Percentiles rank a stretch among this genome's conserved stretches.
Conservation (phyloP, 2,329 filamentous ascomycete genomes). For the Cordyceps tenuipes region DNA sequence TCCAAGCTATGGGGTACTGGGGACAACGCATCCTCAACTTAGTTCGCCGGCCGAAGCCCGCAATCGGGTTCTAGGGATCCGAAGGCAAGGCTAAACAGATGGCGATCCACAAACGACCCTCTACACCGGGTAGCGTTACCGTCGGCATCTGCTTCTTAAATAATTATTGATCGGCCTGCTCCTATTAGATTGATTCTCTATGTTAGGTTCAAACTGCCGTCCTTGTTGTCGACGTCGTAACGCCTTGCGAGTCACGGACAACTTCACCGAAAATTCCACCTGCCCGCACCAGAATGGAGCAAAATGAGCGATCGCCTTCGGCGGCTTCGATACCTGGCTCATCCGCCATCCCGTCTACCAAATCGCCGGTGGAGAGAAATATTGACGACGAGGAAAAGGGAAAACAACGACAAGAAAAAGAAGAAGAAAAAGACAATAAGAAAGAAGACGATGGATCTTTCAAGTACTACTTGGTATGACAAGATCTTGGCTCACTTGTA, state of each 20-base stretch:
- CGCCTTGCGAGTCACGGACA: neutral
- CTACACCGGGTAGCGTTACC: neutral
- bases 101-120: neutral
- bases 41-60: neutral
- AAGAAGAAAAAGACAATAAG: neutral
- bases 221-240: neutral
- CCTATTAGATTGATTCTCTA: neutral
- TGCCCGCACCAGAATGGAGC: neutral
- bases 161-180: neutral
- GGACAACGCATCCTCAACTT: neutral
- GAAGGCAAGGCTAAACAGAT: neutral
- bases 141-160: neutral
- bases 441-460: conserved; percentile 1
- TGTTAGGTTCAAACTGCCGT: neutral
- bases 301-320: neutral
- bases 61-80: neutral
- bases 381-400: neutral
- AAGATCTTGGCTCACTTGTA: neutral
- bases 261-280: neutral
- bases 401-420: neutral
- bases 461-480: conserved; percentile 10
- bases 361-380: neutral
- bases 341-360: neutral
- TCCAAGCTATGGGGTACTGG: neutral
- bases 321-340: neutral